Evolutionary conservation across 345 rosid genomes (phyloP), one percentile per base, ranked within the genome.

Genomic region (Viola odorata): DNA sequence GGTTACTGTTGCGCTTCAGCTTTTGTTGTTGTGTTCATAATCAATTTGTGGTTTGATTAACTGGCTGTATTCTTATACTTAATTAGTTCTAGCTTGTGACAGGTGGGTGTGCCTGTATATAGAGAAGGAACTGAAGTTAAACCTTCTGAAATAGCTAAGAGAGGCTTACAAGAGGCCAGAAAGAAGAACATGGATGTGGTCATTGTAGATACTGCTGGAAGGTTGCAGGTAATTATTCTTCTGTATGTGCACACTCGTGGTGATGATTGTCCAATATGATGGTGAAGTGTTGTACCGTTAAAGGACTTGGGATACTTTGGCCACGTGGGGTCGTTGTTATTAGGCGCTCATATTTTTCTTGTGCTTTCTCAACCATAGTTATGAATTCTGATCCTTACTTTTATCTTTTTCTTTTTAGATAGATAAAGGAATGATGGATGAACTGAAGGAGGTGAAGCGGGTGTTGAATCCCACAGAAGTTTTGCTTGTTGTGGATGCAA

Each of bases 351-450:
- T n/a, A n/a, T n/a, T 41, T 32, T 8, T 36, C 39, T 7, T 44
- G 12, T 54, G 37, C 50, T 53, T 17, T 23, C 32, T 23, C 32
- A 23, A 23, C 32, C 32, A 23, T 23, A 23, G 32, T 23, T 23
- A 23, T 23, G 32, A 23, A 23, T 23, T 23, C 32, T 23, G 32
- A 2, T 23, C 32, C 32, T 23, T 23, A 23, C 1, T 23, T 23
- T 23, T 23, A 23, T 23, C 32, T 23, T 23, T 23, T 23, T 23
- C 16, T 63, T 42, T 58, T 65, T 78, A 89, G 99, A 90, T 94
- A 73, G 99, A 94, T 63, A 94, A 83, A 82, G 84, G 74, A 50
- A 94, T 90, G 99, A 94, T 94, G 99, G 95, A 90, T 51, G 99
- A 94, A 77, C 77, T 90, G 75, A 94, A 94, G 77, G 91, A 90